A percentile compares a stretch with the other conserved stretches of the same genome.
Evolutionary conservation across 805 yeast species (phyloP).

Genomic region (Cephaloascus albidus): DNA sequence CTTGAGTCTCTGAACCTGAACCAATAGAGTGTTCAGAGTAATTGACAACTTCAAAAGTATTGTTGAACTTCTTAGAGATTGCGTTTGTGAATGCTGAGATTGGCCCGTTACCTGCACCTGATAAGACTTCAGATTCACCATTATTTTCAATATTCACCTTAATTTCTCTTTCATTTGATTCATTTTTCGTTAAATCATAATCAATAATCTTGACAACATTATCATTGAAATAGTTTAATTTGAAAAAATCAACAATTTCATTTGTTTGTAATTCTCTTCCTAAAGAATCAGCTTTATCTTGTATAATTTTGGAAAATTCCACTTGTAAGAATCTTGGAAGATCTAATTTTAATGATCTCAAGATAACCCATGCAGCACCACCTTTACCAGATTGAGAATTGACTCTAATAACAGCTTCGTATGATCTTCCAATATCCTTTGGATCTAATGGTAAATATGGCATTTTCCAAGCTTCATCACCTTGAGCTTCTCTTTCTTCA

Average conservation of each 20-base stretch:
- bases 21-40: conserved; percentile 72
- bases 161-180: conserved; percentile 11
- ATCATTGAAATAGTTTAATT: conserved; percentile 38
- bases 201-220: conserved; percentile 26
- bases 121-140: conserved; percentile 21
- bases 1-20: conserved; percentile 59
- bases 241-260: conserved; percentile 54
- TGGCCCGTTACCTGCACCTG: conserved; percentile 72
- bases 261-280: conserved; percentile 65
- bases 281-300: conserved; percentile 48
- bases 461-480: conserved; percentile 50
- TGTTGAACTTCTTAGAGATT: conserved; percentile 39
- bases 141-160: conserved; percentile 28
- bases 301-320: conserved; percentile 57
- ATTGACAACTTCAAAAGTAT: conserved; percentile 51
- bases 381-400: conserved; percentile 86
- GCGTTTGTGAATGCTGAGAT: conserved; percentile 68
- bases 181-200: conserved; percentile 23
- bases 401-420: conserved; percentile 77
- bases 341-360: conserved; percentile 63
- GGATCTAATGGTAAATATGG: conserved; percentile 81
- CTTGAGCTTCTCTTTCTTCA: conserved; percentile 37
- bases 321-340: conserved; percentile 67
- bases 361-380: conserved; percentile 78
- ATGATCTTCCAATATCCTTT: conserved; percentile 69